phyloP scores from a whole-genome alignment of 192 early-diverging fungal species.

The Coemansia sp. region DNA sequence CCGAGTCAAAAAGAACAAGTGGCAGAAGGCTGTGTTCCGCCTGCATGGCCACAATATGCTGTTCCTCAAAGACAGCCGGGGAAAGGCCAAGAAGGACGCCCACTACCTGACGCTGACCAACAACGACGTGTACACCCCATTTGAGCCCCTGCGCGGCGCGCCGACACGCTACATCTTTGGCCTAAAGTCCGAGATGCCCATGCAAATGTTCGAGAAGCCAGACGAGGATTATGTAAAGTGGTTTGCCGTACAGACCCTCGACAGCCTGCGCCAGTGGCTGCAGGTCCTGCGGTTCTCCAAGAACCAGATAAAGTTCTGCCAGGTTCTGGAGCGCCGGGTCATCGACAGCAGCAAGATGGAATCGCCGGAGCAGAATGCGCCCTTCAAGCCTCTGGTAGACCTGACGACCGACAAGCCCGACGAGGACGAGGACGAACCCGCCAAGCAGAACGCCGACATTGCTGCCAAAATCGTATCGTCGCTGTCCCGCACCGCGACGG shows the following conservation, averaged over 20 bases:
- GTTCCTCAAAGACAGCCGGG: conserved; percentile 26
- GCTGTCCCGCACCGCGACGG: conserved; percentile 24
- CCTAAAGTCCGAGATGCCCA: conserved; percentile 72
- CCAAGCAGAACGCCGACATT: conserved; percentile 22
- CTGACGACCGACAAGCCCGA: conserved; percentile 20
- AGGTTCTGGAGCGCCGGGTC: conserved; percentile 37
- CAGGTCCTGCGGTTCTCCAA: conserved; percentile 38
- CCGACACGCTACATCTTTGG: conserved; percentile 82
- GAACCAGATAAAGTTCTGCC: conserved; percentile 46
- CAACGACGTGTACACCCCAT: conserved; percentile 83
- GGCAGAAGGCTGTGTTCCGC: conserved; percentile 72
- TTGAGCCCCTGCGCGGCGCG: conserved; percentile 59
- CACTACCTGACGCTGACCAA: conserved; percentile 56
- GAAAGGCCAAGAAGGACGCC: conserved; percentile 32
- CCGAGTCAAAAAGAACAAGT: conserved; percentile 78
- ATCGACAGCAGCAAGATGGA: conserved; percentile 18
- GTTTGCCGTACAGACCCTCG: conserved; percentile 43
- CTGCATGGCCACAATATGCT: conserved; percentile 47
- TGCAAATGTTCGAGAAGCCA: conserved; percentile 76
- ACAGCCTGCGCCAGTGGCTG: conserved; percentile 42
- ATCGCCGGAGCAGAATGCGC: conserved; percentile 7
- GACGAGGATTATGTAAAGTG: conserved; percentile 73
- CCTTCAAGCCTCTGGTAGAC: conserved; percentile 38
- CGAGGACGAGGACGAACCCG: not conserved
- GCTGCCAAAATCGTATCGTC: conserved; percentile 23